Conservation (phyloP, 805 yeast species). For the Yarrowia deformans region DNA sequence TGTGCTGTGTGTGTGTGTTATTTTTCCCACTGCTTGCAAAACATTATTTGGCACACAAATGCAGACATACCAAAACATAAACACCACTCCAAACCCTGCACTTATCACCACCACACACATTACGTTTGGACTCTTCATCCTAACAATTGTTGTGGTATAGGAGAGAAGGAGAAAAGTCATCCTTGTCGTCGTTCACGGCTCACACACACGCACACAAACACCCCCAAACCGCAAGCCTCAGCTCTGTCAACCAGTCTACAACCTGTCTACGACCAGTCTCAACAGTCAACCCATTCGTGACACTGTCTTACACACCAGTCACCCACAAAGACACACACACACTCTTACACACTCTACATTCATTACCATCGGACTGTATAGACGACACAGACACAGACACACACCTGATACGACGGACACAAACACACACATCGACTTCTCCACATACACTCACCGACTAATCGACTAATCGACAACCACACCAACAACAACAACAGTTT, state of each 20-base stretch:
- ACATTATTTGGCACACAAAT: constrained; percentile 39
- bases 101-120: constrained; percentile 37
- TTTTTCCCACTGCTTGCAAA: constrained; percentile 31
- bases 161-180: constrained; percentile 12
- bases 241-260: no score
- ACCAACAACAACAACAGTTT: neutral
- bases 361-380: neutral
- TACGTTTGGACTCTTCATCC: constrained; percentile 36
- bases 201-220: neutral
- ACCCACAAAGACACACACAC: no score
- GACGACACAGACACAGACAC: constrained; percentile 3
- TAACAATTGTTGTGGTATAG: constrained; percentile 22
- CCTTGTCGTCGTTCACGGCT: constrained; percentile 10
- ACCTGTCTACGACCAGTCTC: no score
- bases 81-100: constrained; percentile 35
- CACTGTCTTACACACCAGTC: neutral
- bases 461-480: neutral
- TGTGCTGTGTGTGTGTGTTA: constrained; percentile 18
- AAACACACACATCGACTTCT: no score
- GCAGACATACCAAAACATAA: constrained; percentile 40
- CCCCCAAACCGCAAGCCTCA: no score
- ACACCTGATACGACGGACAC: no score
- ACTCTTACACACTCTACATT: neutral
- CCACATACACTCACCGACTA: neutral
- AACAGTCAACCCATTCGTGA: no score